Evolutionary conservation across 129 eudicot genomes (phyloP).

Genomic region (Pittosporum tobira): DNA sequence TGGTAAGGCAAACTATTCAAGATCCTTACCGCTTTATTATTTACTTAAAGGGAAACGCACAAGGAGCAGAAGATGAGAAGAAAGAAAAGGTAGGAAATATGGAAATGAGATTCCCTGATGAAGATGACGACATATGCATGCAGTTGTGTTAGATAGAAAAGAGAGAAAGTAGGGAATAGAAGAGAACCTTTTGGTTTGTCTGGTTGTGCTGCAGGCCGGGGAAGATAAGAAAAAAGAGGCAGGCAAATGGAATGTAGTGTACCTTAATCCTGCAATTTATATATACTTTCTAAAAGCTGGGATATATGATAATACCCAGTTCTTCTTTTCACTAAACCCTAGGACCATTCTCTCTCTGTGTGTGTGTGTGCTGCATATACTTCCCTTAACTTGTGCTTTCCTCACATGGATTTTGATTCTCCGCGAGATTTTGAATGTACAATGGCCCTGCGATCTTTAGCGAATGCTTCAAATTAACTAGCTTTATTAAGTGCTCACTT

Average conservation of each 20-base stretch:
- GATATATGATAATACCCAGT: conserved; percentile 41
- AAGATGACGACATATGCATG: no score
- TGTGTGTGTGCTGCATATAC: conserved; percentile 26
- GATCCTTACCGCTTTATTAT: no score
- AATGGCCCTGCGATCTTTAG: no score
- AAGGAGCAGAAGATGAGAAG: neutral
- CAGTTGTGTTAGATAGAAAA: no score
- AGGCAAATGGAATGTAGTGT: conserved; percentile 57
- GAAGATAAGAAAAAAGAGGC: conserved; percentile 29
- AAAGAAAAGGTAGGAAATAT: neutral
- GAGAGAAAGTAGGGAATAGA: conserved; percentile 10
- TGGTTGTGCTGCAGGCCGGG: conserved; percentile 27
- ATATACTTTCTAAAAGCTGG: conserved; percentile 70
- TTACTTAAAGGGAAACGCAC: neutral
- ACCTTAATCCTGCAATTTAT: conserved; percentile 43
- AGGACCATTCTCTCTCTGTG: conserved; percentile 38
- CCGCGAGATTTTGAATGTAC: no score
- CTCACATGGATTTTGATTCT: neutral
- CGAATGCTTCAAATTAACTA: no score
- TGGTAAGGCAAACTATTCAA: no score
- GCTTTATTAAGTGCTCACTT: no score
- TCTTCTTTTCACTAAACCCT: conserved; percentile 30
- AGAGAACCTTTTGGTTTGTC: conserved; percentile 28
- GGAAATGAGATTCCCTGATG: conserved; percentile 8
- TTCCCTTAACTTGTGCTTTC: conserved; percentile 1